Evolutionary conservation across 73 alveolate genomes (phyloP), one percentile per base, ranked within the genome.

Genomic region (Tetrahymena borealis): DNA sequence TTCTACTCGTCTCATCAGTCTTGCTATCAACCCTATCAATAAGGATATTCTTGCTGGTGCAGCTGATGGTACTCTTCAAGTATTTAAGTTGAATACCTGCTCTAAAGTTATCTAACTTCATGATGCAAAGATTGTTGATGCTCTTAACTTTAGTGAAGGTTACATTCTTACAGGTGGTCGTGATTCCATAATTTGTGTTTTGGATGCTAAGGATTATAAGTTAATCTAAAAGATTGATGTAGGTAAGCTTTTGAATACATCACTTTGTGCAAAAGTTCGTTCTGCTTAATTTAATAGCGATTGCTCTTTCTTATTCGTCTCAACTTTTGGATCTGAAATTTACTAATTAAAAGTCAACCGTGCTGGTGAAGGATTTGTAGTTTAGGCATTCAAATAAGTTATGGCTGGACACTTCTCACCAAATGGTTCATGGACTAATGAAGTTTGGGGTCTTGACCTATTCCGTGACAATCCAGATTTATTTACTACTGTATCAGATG

Each of bases 141-240:
- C 98, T 79, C 91, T 98, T 78, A 93, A 92, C 43, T 85, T 94
- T 20, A 94, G 94, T 79, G 94, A 93, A 90, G 94, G 94, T 32
- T 90, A 93, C 43, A 97, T 98, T 12, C 94, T 98, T 38, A 95
- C 99, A 42, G 99, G 99, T 33, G 99, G 98, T 24, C 97, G 98
- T 92, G 98, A 97, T 91, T 96, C 95, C 43, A 90, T 91, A 15
- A 94, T 98, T 33, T 35, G 78, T 12, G 60, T 98, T 37, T 79
- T 97, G 35, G 96, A 93, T 60, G 85, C 85, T 24, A 93, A 60
- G 85, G 28, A 11, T 0, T 60, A 60, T 35, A 60, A 60, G 38
- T 32, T 60, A 24, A 60, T 60, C 28, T 60, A 60, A 60, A 60
- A 60, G 10, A 60, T 60, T 20, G 85, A 60, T 60, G 6, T 60